Conservation (phyloP, 257 asterid species). For the Solanum chaucha region DNA sequence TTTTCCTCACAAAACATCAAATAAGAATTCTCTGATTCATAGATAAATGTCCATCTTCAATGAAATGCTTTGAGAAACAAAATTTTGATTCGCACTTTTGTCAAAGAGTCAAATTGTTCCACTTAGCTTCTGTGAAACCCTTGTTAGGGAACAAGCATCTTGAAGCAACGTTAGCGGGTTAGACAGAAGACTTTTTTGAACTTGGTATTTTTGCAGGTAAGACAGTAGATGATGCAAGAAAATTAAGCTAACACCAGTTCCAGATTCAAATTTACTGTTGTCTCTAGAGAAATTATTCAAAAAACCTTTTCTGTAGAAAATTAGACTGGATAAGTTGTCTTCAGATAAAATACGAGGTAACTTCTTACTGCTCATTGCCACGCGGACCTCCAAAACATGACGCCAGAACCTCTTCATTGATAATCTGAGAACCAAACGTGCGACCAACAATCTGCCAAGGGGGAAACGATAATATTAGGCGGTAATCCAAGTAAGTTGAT, state of each 20-base stretch:
- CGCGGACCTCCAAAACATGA: constrained; percentile 83
- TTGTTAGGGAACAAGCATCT: neutral
- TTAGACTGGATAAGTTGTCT: neutral
- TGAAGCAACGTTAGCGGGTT: neutral
- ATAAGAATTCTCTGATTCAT: neutral
- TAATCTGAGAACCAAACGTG: constrained; percentile 47
- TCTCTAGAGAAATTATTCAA: neutral
- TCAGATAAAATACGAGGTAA: neutral
- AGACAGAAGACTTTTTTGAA: neutral
- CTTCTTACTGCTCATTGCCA: constrained; percentile 78
- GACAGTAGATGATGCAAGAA: neutral
- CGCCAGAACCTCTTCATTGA: constrained; percentile 58
- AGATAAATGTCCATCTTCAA: neutral
- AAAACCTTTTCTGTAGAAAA: neutral
- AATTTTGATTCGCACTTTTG: neutral
- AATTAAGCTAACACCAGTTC: neutral
- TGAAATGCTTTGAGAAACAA: neutral
- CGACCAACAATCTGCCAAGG: constrained; percentile 60
- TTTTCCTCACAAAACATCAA: neutral
- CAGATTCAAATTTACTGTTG: neutral
- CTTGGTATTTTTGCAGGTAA: too few relatives aligned
- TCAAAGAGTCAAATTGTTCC: neutral
- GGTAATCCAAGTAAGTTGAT: neutral
- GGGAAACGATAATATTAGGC: neutral
- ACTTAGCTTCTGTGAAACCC: neutral